A percentile compares a stretch with the other conserved stretches of the same genome.
Evolutionary conservation across 768 basidiomycete genomes (phyloP).

Genomic region (Mycena leptocephala): DNA sequence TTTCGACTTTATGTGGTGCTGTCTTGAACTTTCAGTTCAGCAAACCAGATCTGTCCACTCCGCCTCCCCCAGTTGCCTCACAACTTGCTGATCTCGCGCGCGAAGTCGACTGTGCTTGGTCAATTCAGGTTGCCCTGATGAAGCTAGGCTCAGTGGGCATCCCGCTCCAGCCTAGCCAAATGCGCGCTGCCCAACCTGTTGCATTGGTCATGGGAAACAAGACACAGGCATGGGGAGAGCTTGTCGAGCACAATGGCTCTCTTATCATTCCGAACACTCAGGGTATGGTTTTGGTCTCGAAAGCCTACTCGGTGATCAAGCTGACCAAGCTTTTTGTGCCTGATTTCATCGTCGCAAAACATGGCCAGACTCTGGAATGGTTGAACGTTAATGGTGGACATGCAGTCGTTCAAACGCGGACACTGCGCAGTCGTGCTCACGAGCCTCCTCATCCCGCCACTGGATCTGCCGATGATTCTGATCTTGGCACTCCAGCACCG

Average conservation of each 20-base stretch:
- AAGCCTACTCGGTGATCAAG: slow-evolving; percentile 28
- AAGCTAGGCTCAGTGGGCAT: slow-evolving; percentile 20
- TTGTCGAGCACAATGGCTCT: slow-evolving; percentile 21
- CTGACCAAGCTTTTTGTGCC: slow-evolving; percentile 29
- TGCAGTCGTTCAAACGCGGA: slow-evolving; percentile 29
- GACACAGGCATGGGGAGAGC: slow-evolving; percentile 18
- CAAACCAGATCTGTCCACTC: background rate
- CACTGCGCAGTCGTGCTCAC: slow-evolving; percentile 26
- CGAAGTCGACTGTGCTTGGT: slow-evolving; percentile 31
- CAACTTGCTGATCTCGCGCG: background rate
- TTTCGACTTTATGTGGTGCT: slow-evolving; percentile 10
- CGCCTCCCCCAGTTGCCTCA: background rate
- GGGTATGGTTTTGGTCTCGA: background rate
- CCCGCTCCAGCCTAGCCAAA: slow-evolving; percentile 11
- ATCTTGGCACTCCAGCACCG: slow-evolving; percentile 16
- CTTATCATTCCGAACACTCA: background rate
- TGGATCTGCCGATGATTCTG: background rate
- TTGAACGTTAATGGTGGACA: slow-evolving; percentile 3
- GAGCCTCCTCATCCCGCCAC: slow-evolving; percentile 14
- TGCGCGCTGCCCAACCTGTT: slow-evolving; percentile 24
- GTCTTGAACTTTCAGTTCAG: slow-evolving; percentile 11
- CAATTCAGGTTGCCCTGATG: slow-evolving; percentile 3
- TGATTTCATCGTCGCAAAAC: slow-evolving; percentile 16
- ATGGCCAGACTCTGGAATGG: slow-evolving; percentile 30
- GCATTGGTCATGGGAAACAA: slow-evolving; percentile 19